Evolutionary conservation across 2,329 filamentous ascomycete species (phyloP), one percentile per base, ranked within the genome.

Genomic region (Arthrobotrys entomopaga): DNA sequence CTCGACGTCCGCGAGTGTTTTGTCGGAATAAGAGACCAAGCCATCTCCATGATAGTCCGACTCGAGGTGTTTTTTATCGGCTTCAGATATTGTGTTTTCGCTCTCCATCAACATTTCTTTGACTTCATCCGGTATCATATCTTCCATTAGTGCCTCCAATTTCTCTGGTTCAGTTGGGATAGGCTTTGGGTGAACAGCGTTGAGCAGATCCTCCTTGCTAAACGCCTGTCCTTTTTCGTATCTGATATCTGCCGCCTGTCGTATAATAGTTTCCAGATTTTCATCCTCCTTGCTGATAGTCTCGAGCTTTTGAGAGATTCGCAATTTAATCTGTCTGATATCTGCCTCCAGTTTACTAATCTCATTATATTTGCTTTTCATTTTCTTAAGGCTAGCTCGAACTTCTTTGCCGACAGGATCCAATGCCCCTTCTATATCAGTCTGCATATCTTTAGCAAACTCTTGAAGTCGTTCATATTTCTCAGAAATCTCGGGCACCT

Each of bases 401-500:
- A 74, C 43, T 49, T 74, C 70, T 13, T 6, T 29, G 24, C 48
- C 49, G 2, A 74, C 63, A 1, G 70, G 70, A 1, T 29, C 19
- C n/a, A 64, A 24, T 0, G 63, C 63, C 6, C 29, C 13, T 22
- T 74, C 70, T n/a, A 74, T 40, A 2, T 67, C 60, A 8, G n/a
- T 20, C 16, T 74, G 70, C 19, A 58, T 58, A 19, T 64, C 22
- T 5, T 26, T 46, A 1, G 70, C 70, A 1, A 10, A 26, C 24
- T 64, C 57, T 34, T 74, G 26, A 15, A 74, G 34, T 49, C 52
- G 40, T 24, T 52, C 63, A 15, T 67, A 67, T 40, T 67, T 67
- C 11, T n/a, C 19, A 15, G 43, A 2, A 11, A 52, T 29, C 11
- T 63, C 70, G 1, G 57, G 56, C 46, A 67, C 57, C 5, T 67